A percentile compares a stretch with the other conserved stretches of the same genome.
phyloP scores from a whole-genome alignment of 2,329 filamentous ascomycete genomes.

The Aspergillus bombycis region DNA sequence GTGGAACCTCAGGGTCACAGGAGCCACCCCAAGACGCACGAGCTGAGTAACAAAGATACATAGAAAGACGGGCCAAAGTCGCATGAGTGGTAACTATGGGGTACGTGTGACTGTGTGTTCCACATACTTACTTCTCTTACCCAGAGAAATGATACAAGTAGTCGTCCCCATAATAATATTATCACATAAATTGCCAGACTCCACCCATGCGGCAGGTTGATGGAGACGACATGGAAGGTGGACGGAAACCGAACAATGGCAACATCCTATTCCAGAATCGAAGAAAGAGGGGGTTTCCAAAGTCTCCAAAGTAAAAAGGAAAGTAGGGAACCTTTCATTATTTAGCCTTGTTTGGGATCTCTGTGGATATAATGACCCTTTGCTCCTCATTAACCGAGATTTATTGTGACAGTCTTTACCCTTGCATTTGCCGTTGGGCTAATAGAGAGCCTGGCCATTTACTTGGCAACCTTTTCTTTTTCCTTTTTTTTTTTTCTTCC shows the following conservation, averaged over 20 bases:
- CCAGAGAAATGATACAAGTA: not conserved
- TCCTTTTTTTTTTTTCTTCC: not conserved
- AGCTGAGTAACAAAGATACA: conserved; percentile 1
- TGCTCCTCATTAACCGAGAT: not conserved
- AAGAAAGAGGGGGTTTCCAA: not conserved
- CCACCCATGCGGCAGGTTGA: conserved; percentile 4
- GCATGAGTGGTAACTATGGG: too few species aligned
- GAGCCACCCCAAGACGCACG: not conserved
- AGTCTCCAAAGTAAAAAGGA: not conserved
- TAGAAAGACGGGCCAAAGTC: not conserved
- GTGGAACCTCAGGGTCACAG: not conserved
- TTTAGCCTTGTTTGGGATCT: not conserved
- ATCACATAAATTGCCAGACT: conserved; percentile 3
- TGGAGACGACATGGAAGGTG: not conserved
- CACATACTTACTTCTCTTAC: not conserved
- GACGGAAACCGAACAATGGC: not conserved
- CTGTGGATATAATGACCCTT: not conserved
- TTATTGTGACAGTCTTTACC: not conserved
- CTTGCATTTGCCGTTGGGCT: not conserved
- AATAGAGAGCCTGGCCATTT: not conserved
- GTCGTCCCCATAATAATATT: not conserved
- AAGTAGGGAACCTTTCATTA: not conserved
- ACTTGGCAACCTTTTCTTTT: not conserved
- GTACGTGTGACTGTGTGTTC: not conserved
- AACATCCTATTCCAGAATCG: not conserved